phyloP scores from a whole-genome alignment of 2,329 filamentous ascomycete genomes.

The Xylariales sp. region DNA sequence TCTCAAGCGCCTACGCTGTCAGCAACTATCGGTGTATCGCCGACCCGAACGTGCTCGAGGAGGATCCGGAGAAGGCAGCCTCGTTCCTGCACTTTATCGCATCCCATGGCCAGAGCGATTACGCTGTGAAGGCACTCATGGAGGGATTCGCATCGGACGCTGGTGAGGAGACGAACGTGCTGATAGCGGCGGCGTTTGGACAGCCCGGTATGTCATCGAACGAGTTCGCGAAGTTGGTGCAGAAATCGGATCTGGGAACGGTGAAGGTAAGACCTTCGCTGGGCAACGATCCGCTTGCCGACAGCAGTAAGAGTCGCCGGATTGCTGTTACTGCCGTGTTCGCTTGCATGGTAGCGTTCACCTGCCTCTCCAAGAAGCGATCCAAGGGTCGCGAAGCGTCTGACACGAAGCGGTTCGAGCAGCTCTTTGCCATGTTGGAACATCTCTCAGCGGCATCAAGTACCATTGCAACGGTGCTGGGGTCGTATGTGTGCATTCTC shows the following conservation, averaged over 20 bases:
- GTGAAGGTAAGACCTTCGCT: not conserved
- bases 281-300: not conserved
- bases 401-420: not conserved
- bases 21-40: not conserved
- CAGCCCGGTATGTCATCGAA: not conserved
- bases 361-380: no score
- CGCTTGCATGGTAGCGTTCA: not conserved
- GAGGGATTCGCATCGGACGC: not conserved
- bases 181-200: not conserved
- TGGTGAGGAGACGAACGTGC: not conserved
- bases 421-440: not conserved
- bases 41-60: not conserved
- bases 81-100: not conserved
- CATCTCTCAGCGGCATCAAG: not conserved
- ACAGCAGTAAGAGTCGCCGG: not conserved
- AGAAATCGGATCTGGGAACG: not conserved
- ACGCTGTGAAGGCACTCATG: not conserved
- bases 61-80: constrained; percentile 2
- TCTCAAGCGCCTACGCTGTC: not conserved
- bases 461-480: not conserved
- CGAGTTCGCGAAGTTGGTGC: not conserved
- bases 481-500: not conserved
- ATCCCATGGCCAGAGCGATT: not conserved
- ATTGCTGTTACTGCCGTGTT: not conserved
- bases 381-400: not conserved